Percentiles rank a stretch among this genome's conserved stretches.
These are phyloP conservation scores for Piedraia hortae DNA, from an alignment of 2,329 filamentous ascomycete species.

Conservation along the genomic window DNA sequence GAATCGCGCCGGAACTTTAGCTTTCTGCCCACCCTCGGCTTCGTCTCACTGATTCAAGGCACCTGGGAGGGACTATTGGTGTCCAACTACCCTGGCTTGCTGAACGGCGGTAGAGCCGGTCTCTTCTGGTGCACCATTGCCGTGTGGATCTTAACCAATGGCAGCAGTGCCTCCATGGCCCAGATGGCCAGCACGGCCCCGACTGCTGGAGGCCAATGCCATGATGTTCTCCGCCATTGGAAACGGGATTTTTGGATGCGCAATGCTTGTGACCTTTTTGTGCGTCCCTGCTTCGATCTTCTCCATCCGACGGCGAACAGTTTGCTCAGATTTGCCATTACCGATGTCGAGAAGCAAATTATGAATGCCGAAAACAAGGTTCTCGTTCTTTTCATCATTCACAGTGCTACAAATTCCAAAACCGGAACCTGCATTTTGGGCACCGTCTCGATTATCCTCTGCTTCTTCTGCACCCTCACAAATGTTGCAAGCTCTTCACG, in stretches of 20 bases:
- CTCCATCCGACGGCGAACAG: too few relatives aligned
- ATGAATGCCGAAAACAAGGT: constrained; percentile 6
- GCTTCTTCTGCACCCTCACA: constrained; percentile 10
- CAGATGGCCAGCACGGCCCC: constrained; percentile 11
- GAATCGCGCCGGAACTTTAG: constrained; percentile 1
- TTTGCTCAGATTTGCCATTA: too few relatives aligned
- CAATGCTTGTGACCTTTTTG: constrained; percentile 9
- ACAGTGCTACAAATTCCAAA: constrained; percentile 10
- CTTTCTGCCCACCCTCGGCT: not conserved
- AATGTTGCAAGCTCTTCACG: constrained; percentile 15
- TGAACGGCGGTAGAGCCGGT: constrained; percentile 8
- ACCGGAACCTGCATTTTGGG: constrained; percentile 12
- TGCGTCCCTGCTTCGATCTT: constrained; percentile 3
- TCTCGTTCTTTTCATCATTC: constrained; percentile 14
- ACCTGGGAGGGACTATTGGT: not conserved
- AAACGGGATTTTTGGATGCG: constrained; percentile 6
- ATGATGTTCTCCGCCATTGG: constrained; percentile 3
- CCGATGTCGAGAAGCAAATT: constrained; percentile 10
- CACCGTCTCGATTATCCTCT: constrained; percentile 11
- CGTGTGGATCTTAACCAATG: constrained; percentile 11
- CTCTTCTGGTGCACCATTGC: constrained; percentile 12
- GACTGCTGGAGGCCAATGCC: constrained; percentile 1
- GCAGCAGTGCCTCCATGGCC: constrained; percentile 11
- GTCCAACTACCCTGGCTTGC: constrained; percentile 1
- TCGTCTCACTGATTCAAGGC: not conserved